phyloP scores from a whole-genome alignment of 1,284 basidiomycete species.

The Trichosporon coremiiforme region DNA sequence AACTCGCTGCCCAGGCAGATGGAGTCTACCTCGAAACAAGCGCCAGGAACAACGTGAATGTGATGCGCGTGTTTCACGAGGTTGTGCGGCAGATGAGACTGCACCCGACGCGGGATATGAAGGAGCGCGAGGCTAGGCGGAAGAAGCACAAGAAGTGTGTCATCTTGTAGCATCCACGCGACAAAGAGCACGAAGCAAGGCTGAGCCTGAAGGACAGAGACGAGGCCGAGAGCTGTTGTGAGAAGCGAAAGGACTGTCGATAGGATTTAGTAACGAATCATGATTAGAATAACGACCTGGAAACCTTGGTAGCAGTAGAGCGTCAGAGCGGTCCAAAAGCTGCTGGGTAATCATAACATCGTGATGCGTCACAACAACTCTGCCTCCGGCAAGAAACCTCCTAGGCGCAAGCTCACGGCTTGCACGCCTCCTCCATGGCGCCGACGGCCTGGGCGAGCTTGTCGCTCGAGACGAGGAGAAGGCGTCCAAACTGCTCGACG shows the following conservation, averaged over 20 bases:
- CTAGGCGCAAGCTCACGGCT: not conserved
- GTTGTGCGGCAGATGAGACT: slow-evolving; percentile 39
- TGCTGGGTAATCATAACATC: slow-evolving; percentile 1
- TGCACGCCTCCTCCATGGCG: slow-evolving; percentile 54
- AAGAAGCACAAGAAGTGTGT: slow-evolving; percentile 34
- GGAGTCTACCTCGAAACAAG: slow-evolving; percentile 41
- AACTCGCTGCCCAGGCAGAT: slow-evolving; percentile 34
- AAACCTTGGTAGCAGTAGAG: not conserved
- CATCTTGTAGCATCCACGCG: slow-evolving; percentile 27
- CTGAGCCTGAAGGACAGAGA: too few relatives aligned
- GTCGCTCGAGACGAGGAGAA: slow-evolving; percentile 66
- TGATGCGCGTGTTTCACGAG: slow-evolving; percentile 36
- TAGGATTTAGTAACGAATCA: not conserved
- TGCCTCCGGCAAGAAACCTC: not conserved
- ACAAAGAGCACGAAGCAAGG: too few relatives aligned
- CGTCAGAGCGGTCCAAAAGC: not conserved
- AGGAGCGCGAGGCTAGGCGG: slow-evolving; percentile 17
- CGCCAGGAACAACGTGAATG: slow-evolving; percentile 35
- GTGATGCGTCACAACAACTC: slow-evolving; percentile 2
- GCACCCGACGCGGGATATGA: slow-evolving; percentile 2
- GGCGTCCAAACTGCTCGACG: slow-evolving; percentile 71
- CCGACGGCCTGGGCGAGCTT: slow-evolving; percentile 52
- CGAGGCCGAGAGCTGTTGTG: too few relatives aligned
- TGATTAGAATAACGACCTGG: not conserved
- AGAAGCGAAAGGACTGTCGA: not conserved